phyloP scores from a whole-genome alignment of 345 rosid species.

The Aquilaria yunnanensis region DNA sequence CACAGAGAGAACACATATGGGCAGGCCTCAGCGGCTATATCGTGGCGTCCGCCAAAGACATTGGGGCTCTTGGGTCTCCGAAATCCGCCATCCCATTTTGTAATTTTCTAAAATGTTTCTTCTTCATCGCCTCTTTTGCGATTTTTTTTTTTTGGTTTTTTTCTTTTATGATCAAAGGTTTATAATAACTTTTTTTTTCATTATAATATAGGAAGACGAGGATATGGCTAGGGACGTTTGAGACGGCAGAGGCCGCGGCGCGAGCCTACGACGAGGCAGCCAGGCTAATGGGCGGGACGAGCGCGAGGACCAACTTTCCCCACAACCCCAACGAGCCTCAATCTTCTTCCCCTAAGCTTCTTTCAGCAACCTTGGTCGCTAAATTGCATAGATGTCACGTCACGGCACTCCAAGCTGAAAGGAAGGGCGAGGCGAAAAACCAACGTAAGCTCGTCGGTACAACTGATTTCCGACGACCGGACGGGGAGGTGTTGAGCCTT shows the following conservation, averaged over 20 bases:
- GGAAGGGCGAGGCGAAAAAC: constrained; percentile 26
- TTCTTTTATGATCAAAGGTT: too few relatives aligned
- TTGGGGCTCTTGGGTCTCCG: constrained; percentile 88
- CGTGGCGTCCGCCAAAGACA: constrained; percentile 79
- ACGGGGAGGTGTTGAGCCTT: constrained; percentile 16
- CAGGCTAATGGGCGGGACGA: constrained; percentile 63
- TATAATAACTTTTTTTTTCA: background rate
- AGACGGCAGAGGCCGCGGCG: constrained; percentile 77
- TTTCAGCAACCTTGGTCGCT: constrained; percentile 59
- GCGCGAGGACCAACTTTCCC: constrained; percentile 58
- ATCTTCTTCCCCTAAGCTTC: constrained; percentile 47
- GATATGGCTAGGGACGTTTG: constrained; percentile 78
- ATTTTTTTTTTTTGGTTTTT: background rate
- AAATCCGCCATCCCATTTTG: constrained; percentile 71
- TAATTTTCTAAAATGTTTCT: constrained; percentile 19
- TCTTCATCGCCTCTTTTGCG: background rate
- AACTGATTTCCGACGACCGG: constrained; percentile 16
- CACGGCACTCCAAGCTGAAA: constrained; percentile 45
- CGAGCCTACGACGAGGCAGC: constrained; percentile 80
- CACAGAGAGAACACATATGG: constrained; percentile 25
- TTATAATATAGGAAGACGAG: constrained; percentile 55
- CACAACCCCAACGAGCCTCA: constrained; percentile 44
- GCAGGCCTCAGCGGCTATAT: constrained; percentile 55
- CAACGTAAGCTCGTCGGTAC: constrained; percentile 15
- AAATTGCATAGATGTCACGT: constrained; percentile 62